A percentile compares a stretch with the other conserved stretches of the same genome.
phyloP scores from a whole-genome alignment of 2,329 filamentous ascomycete genomes.

The Exophiala phaeomuriformis region DNA sequence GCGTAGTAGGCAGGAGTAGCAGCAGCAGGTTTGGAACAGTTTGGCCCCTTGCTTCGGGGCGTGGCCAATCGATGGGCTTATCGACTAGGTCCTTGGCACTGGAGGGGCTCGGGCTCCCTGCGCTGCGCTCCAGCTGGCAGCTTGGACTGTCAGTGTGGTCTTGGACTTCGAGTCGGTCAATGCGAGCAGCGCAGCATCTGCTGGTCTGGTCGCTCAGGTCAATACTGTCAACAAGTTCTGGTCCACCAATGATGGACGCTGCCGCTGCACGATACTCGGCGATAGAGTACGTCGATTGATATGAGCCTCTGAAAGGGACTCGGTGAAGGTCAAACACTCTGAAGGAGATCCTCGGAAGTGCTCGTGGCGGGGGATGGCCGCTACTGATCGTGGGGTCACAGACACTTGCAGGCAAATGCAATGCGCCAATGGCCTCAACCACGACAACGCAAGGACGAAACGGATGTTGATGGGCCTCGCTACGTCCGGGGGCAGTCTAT shows the following conservation, averaged over 20 bases:
- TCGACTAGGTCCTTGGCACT: not conserved
- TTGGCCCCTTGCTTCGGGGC: not conserved
- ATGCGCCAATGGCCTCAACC: not conserved
- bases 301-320: not conserved
- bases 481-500: constrained; percentile 7
- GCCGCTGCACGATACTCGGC: not conserved
- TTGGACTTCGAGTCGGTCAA: not conserved
- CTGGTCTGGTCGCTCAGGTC: too few relatives aligned
- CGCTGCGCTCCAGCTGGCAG: not conserved
- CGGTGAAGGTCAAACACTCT: not conserved
- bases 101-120: not conserved
- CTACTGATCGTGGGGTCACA: not conserved
- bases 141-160: too few relatives aligned
- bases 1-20: not conserved
- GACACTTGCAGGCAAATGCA: not conserved
- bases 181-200: too few relatives aligned
- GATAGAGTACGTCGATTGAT: not conserved
- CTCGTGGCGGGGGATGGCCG: not conserved
- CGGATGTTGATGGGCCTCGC: constrained; percentile 5
- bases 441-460: constrained; percentile 1
- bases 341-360: not conserved
- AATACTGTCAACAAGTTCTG: not conserved
- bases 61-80: not conserved
- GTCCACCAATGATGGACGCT: not conserved
- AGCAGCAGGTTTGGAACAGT: not conserved